phyloP scores from a whole-genome alignment of 352 stramenopile species.

The Albugo candida region DNA sequence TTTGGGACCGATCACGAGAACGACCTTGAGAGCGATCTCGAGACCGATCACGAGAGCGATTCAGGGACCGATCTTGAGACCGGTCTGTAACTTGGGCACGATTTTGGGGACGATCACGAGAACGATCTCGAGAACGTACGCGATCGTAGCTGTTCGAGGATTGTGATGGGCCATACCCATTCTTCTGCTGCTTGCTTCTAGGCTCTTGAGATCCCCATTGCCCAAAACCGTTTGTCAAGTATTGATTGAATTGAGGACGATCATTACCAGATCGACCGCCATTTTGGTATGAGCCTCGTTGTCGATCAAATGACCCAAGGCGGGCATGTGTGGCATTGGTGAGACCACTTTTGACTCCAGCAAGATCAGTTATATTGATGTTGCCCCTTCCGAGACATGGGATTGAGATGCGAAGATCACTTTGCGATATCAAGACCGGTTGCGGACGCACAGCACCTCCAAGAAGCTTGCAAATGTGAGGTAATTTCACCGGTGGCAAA shows the following conservation, averaged over 20 bases:
- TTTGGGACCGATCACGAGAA: not conserved
- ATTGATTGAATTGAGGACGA: conserved; percentile 45
- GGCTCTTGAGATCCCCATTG: conserved; percentile 65
- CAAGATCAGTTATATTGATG: conserved; percentile 73
- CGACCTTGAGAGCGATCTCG: not conserved
- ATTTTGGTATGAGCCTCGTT: conserved; percentile 7
- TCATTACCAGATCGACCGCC: conserved; percentile 11
- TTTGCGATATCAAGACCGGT: conserved; percentile 26
- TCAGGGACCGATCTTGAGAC: not conserved
- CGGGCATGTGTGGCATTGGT: conserved; percentile 33
- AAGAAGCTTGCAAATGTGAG: conserved; percentile 36
- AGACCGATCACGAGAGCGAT: not conserved
- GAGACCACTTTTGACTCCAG: conserved; percentile 14
- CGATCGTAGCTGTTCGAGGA: conserved; percentile 10
- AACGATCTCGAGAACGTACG: conserved; percentile 10
- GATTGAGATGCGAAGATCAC: conserved; percentile 48
- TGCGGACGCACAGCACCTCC: conserved; percentile 21
- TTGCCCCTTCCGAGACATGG: conserved; percentile 68
- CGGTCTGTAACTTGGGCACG: not conserved
- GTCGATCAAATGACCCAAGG: conserved; percentile 21
- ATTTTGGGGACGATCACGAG: not conserved
- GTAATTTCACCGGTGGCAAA: conserved; percentile 22
- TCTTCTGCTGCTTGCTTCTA: conserved; percentile 25
- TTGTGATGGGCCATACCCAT: conserved; percentile 7
- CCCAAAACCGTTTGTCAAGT: conserved; percentile 47